Evolutionary conservation across 192 early-diverging fungal species (phyloP).

Genomic region (Coemansia sp.): DNA sequence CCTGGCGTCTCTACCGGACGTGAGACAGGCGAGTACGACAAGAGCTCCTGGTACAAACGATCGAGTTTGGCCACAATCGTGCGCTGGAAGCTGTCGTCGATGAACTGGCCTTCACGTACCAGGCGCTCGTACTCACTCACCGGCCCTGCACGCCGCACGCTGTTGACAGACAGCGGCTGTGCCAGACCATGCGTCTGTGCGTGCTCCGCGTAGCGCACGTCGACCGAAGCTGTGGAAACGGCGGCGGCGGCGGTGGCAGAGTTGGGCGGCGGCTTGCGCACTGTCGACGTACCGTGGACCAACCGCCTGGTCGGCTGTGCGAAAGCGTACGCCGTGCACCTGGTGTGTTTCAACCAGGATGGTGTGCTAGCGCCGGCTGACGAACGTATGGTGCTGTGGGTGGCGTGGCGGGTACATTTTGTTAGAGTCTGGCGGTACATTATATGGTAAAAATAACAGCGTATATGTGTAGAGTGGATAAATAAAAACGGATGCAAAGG

Average conservation of each 20-base stretch:
- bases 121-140: constrained; percentile 34
- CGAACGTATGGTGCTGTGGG: too few species aligned
- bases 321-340: too few species aligned
- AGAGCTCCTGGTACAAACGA: constrained; percentile 60
- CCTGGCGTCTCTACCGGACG: background rate
- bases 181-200: too few species aligned
- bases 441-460: background rate
- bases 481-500: background rate
- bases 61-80: constrained; percentile 64
- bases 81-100: constrained; percentile 67
- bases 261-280: background rate
- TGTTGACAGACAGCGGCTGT: too few species aligned
- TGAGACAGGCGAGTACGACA: constrained; percentile 56
- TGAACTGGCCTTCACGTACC: constrained; percentile 56
- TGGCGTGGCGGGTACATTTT: too few species aligned
- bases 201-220: background rate
- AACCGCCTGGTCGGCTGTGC: too few species aligned
- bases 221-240: background rate
- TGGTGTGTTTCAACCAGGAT: too few species aligned
- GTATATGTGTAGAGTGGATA: constrained; percentile 3
- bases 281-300: too few species aligned
- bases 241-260: background rate
- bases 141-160: constrained; percentile 12
- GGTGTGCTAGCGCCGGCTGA: too few species aligned
- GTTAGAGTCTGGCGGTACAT: too few species aligned